phyloP scores from a whole-genome alignment of 805 yeast genomes.

The Spathaspora gorwiae region DNA sequence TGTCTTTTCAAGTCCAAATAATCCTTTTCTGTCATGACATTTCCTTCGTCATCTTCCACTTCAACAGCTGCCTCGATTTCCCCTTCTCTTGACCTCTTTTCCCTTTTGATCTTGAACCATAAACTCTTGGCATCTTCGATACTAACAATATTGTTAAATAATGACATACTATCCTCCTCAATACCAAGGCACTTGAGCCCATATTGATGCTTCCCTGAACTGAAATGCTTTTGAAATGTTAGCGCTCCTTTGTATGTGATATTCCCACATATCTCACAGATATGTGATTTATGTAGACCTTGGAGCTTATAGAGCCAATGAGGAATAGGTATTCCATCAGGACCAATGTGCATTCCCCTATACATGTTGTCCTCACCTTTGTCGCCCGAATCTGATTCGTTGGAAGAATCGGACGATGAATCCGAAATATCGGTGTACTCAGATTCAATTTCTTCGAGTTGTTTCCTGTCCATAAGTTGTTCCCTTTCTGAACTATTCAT shows the following conservation, averaged over 20 bases:
- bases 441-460: slow-evolving; percentile 33
- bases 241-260: slow-evolving; percentile 66
- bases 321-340: slow-evolving; percentile 91
- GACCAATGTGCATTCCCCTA: slow-evolving; percentile 64
- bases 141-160: slow-evolving; percentile 59
- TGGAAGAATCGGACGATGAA: background rate
- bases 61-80: slow-evolving; percentile 59
- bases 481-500: slow-evolving; percentile 70
- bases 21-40: slow-evolving; percentile 80
- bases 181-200: slow-evolving; percentile 78
- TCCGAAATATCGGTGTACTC: slow-evolving; percentile 34
- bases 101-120: slow-evolving; percentile 43
- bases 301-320: slow-evolving; percentile 87
- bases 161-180: slow-evolving; percentile 33
- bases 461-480: slow-evolving; percentile 45
- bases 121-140: slow-evolving; percentile 67
- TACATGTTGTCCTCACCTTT: slow-evolving; percentile 30
- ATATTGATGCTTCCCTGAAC: slow-evolving; percentile 60
- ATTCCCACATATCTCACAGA: slow-evolving; percentile 87
- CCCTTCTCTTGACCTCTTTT: slow-evolving; percentile 31
- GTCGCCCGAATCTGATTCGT: slow-evolving; percentile 9
- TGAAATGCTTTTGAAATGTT: slow-evolving; percentile 70
- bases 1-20: slow-evolving; percentile 84
- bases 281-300: slow-evolving; percentile 68
- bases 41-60: slow-evolving; percentile 90